Percentiles rank a stretch among this genome's conserved stretches.
Evolutionary conservation across 1,284 basidiomycete species (phyloP).

Genomic region (Hemileia vastatrix): DNA sequence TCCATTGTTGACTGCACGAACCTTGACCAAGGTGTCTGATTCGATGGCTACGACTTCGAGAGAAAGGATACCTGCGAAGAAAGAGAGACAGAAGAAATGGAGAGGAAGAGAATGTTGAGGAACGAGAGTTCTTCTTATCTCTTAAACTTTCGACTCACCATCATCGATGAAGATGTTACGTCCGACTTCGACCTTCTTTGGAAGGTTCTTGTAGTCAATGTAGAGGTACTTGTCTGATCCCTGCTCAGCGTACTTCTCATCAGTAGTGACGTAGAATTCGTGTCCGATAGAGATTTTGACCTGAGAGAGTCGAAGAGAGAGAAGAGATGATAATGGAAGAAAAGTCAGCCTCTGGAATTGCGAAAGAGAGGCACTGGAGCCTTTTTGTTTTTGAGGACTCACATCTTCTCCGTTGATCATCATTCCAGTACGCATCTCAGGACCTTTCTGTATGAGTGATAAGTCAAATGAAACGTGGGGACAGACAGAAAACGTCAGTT

Average conservation of each 20-base stretch:
- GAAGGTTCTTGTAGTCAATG: slow-evolving; percentile 90
- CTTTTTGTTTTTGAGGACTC: no score
- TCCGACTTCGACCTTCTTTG: slow-evolving; percentile 88
- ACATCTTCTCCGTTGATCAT: slow-evolving; percentile 81
- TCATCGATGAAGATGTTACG: slow-evolving; percentile 97
- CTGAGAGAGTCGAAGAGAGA: slow-evolving; percentile 46
- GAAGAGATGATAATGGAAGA: no score
- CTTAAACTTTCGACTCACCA: slow-evolving; percentile 48
- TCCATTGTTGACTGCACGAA: slow-evolving; percentile 87
- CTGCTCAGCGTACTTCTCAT: slow-evolving; percentile 65
- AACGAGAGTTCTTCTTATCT: background rate
- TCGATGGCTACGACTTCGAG: slow-evolving; percentile 30
- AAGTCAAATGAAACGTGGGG: no score
- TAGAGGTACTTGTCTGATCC: slow-evolving; percentile 75
- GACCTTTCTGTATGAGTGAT: no score
- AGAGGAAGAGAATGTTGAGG: background rate
- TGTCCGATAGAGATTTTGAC: slow-evolving; percentile 79
- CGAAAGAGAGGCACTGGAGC: background rate
- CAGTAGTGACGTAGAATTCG: slow-evolving; percentile 84
- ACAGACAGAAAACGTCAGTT: no score
- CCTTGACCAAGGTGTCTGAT: slow-evolving; percentile 66
- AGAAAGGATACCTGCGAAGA: no score
- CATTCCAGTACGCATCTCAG: slow-evolving; percentile 95
- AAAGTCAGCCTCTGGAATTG: background rate
- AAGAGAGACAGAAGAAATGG: no score